Evolutionary conservation across 495 filamentous ascomycete genomes (phyloP), one percentile per base, ranked within the genome.

Genomic region (Penicillium flavigenum): DNA sequence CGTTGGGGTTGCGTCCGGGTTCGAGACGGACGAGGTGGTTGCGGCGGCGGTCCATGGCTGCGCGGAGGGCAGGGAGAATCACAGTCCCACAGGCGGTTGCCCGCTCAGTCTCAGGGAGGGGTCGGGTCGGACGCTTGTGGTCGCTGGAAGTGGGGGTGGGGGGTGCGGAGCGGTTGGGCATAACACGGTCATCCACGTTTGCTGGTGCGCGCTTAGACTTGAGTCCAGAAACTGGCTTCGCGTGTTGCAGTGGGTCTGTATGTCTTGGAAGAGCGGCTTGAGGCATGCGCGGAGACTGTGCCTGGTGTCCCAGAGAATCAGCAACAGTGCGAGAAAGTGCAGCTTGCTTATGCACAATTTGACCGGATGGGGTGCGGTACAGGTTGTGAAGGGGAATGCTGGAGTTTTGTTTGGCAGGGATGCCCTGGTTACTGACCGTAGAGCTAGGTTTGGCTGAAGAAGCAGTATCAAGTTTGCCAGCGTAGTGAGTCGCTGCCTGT

Each of bases 61-160:
- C 88, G 68, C 92, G 87, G 6, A 98, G 83, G 6, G 94, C 95
- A 2, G 94, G 94, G 48, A 97, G 81, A 51, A 98, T 87, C 44
- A 98, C 91, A 56, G 89, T 58, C 11, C 64, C 62, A 43, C 58
- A 65, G 16, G 66, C 66, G 1, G 64, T 67, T 11, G 45, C 41
- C 1, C 49, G 48, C 8, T 64, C 63, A 7, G 56, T 47, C 14
- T 65, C 63, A 5, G 43, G 31, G 1, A 47, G 52, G 10, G 58
- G 27, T 11, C 51, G 44, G 46, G 26, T 3, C 4, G 11, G 31
- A 26, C 42, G 45, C 7, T 32, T 32, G 4, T 27, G 27, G 5
- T 66, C 64, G 10, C 38, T 51, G 2, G 45, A 10, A 16, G 27
- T 54, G 36, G 59, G 22, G 10, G 31, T 43, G 1, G 52, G 47